phyloP scores from a whole-genome alignment of 805 yeast species.

The Kluyveromyces siamensis region DNA sequence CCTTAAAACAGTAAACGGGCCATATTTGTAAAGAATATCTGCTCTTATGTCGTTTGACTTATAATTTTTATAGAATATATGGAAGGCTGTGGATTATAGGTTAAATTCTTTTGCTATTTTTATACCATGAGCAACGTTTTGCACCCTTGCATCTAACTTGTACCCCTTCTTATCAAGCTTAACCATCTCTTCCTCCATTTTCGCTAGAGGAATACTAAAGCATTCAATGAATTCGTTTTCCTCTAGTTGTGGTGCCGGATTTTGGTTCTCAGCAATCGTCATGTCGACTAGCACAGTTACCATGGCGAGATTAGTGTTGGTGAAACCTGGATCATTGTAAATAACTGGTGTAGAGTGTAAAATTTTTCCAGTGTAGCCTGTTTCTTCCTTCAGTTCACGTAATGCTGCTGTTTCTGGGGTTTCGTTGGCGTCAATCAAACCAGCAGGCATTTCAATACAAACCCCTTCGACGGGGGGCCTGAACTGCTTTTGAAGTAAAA shows the following conservation, averaged over 20 bases:
- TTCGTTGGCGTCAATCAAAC: conserved; percentile 81
- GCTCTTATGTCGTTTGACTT: neutral
- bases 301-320: conserved; percentile 77
- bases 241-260: conserved; percentile 71
- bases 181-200: conserved; percentile 46
- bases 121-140: conserved; percentile 78
- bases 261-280: conserved; percentile 49
- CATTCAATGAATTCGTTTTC: conserved; percentile 90
- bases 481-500: conserved; percentile 76
- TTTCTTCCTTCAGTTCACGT: conserved; percentile 84
- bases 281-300: conserved; percentile 75
- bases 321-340: conserved; percentile 78
- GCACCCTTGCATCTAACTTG: conserved; percentile 78
- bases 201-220: conserved; percentile 58
- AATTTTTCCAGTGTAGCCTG: conserved; percentile 77
- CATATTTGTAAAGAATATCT: neutral
- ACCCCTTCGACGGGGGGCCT: conserved; percentile 88
- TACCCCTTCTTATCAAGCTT: conserved; percentile 56
- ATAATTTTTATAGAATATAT: neutral
- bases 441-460: conserved; percentile 93
- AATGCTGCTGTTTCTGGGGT: conserved; percentile 69
- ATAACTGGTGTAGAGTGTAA: conserved; percentile 38
- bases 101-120: conserved; percentile 39
- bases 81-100: conserved; percentile 2
- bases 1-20: neutral